Evolutionary conservation across 2,329 filamentous ascomycete genomes (phyloP), one percentile per base, ranked within the genome.

Genomic region (Colletotrichum graminicola): DNA sequence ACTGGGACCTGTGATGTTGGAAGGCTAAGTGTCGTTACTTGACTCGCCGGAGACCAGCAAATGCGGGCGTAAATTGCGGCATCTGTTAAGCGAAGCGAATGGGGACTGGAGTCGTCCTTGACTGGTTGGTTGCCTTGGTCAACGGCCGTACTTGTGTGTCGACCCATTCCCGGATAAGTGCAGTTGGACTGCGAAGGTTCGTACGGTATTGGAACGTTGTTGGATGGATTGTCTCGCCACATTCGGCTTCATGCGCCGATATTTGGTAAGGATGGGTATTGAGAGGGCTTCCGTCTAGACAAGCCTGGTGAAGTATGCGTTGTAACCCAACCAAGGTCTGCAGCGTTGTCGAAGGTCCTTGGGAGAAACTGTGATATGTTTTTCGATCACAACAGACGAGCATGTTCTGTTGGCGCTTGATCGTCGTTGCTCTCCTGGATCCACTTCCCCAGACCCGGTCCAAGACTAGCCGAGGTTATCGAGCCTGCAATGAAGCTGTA

Each of bases 61-160:
- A 72, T 72, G 70, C 67, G 61, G 62, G 67, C 39, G 26, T 49
- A 41, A 66, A 67, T 66, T 61, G 49, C 60, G 56, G 34, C 34
- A 39, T 51, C 55, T 18, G 49, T 49, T 62, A 56, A 56, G 61
- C 61, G 70, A 72, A 41, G 45, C 65, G 41, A 54, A 34, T 26
- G 52, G 41, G 32, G 29, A 62, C 36, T 7, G 2, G 62, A 43
- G 34, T 47, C 56, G 34, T 47, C 56, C 56, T 55, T 70, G 39
- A 29, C 62, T 49, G 56, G 56, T 49, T 57, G 55, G 39, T 32
- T 14, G 23, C n/a, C 55, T 49, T 56, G 14, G 32, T 34, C 10
- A 45, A 72, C 5, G 11, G 39, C 34, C 23, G 29, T 45, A 47
- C 11, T 41, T 41, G 2, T 29, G 26, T 62, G 16, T 36, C n/a